These are phyloP conservation scores for Lactifluus subvellereus DNA, from an alignment of 768 basidiomycete species.

Conservation along the genomic window DNA sequence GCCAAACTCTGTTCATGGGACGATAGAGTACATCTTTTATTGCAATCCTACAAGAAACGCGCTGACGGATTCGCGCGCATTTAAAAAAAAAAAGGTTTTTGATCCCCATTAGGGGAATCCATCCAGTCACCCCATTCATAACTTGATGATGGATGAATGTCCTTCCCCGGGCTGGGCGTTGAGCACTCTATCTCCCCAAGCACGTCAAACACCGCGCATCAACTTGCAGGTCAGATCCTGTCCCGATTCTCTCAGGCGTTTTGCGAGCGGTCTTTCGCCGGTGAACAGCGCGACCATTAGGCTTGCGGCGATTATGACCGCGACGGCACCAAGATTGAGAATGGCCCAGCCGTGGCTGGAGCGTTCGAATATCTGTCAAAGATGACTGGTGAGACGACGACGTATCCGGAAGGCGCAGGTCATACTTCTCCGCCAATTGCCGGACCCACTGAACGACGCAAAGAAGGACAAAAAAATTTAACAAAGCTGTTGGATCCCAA, in stretches of 20 bases:
- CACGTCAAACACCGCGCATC: neutral
- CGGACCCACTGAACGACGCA: slow-evolving; percentile 49
- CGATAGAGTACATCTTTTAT: too few relatives aligned
- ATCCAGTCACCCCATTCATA: too few relatives aligned
- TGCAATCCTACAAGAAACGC: too few relatives aligned
- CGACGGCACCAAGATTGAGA: slow-evolving; percentile 45
- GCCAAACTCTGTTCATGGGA: too few relatives aligned
- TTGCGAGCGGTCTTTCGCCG: slow-evolving; percentile 35
- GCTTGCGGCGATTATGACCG: slow-evolving; percentile 37
- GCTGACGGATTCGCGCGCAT: too few relatives aligned
- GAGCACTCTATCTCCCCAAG: neutral
- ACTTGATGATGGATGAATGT: too few relatives aligned
- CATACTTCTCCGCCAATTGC: slow-evolving; percentile 60
- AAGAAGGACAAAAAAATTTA: neutral
- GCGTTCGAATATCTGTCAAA: slow-evolving; percentile 52
- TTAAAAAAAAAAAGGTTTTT: too few relatives aligned
- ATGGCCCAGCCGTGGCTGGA: slow-evolving; percentile 53
- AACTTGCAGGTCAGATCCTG: neutral
- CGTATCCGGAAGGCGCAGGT: slow-evolving; percentile 7
- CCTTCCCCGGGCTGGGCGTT: too few relatives aligned
- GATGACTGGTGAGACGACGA: neutral
- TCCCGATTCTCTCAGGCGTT: neutral
- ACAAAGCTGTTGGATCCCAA: neutral
- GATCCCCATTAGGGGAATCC: too few relatives aligned
- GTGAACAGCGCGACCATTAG: slow-evolving; percentile 41